These are phyloP conservation scores for Solanum sitiens DNA, from an alignment of 257 asterid genomes.

Conservation along the genomic window DNA sequence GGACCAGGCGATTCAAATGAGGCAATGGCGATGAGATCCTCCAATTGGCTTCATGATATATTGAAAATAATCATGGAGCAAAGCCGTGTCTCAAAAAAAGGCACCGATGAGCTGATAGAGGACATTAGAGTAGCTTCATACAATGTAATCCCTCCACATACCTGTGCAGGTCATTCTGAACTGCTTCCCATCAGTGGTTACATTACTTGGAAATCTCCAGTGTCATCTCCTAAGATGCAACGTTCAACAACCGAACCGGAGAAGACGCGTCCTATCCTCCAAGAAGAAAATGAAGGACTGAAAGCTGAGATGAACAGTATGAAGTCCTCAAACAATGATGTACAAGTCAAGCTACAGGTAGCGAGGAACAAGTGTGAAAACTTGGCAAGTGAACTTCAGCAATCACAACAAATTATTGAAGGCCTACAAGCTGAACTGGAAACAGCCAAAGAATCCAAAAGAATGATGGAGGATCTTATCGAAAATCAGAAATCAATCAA, in stretches of 20 bases:
- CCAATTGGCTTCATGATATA: constrained; percentile 48
- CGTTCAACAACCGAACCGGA: constrained; percentile 32
- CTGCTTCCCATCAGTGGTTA: constrained; percentile 43
- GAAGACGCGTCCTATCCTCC: constrained; percentile 28
- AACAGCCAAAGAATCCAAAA: constrained; percentile 36
- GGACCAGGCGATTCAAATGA: constrained; percentile 6
- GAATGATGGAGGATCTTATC: constrained; percentile 38
- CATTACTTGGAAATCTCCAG: constrained; percentile 59
- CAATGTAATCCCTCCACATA: background rate
- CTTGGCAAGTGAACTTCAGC: constrained; percentile 19
- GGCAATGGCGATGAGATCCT: background rate
- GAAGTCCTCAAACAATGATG: constrained; percentile 18
- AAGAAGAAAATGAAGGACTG: constrained; percentile 33
- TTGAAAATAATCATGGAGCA: constrained; percentile 31
- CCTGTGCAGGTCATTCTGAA: constrained; percentile 8
- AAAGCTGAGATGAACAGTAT: constrained; percentile 24
- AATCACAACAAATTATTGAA: constrained; percentile 12
- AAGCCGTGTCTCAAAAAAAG: constrained; percentile 28
- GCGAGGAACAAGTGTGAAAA: constrained; percentile 10
- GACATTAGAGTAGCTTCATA: constrained; percentile 31
- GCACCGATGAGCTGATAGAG: constrained; percentile 45
- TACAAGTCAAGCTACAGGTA: constrained; percentile 14
- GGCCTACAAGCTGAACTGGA: constrained; percentile 28
- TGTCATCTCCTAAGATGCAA: constrained; percentile 25
- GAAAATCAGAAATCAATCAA: constrained; percentile 54